Conservation (phyloP, 2,329 filamentous ascomycete genomes). For the Graphilbum sp. region DNA sequence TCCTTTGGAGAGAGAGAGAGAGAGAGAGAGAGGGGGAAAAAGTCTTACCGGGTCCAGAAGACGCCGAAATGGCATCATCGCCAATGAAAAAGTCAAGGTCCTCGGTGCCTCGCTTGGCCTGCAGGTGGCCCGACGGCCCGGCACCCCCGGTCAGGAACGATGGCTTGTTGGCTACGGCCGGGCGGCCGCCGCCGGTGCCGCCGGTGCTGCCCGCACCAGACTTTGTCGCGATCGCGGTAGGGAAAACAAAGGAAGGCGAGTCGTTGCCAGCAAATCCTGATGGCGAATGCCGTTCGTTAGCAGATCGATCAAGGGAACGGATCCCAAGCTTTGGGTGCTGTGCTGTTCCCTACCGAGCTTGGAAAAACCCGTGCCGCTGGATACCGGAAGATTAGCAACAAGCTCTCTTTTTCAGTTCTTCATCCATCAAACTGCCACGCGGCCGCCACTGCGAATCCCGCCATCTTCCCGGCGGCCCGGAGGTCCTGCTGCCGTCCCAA, state of each 20-base stretch:
- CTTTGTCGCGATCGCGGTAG: conserved; percentile 95
- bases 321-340: no score
- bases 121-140: conserved; percentile 67
- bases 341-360: conserved; percentile 81
- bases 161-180: conserved; percentile 84
- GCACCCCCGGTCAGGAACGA: conserved; percentile 87
- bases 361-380: conserved; percentile 95
- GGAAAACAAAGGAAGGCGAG: conserved; percentile 97
- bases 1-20: no score
- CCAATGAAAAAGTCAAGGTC: conserved; percentile 98
- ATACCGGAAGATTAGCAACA: conserved; percentile 10
- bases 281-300: no score
- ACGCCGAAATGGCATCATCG: conserved; percentile 78
- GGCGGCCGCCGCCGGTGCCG: conserved; percentile 72
- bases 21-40: not conserved
- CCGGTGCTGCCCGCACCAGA: conserved; percentile 52
- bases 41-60: conserved; percentile 57
- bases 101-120: conserved; percentile 86
- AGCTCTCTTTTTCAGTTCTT: conserved; percentile 20
- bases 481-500: no score
- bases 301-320: no score
- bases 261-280: conserved; percentile 97
- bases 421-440: conserved; percentile 7
- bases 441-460: no score
- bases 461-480: no score